Evolutionary conservation across 768 basidiomycete species (phyloP).

Genomic region (Amylocystis lapponica): DNA sequence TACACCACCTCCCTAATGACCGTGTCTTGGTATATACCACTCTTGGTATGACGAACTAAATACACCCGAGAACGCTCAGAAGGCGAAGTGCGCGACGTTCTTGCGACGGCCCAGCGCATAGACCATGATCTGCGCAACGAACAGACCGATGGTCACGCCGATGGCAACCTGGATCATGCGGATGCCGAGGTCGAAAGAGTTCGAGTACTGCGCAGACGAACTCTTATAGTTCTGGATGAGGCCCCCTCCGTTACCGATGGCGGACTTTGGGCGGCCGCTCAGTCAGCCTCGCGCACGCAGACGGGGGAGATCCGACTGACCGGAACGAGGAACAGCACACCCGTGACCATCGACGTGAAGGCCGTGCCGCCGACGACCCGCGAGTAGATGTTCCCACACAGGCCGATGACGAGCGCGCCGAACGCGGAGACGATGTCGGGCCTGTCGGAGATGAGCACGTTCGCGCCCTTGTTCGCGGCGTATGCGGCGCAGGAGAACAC

Average conservation of each 20-base stretch:
- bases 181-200: slow-evolving; percentile 73
- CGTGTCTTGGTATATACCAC: too few relatives aligned
- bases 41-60: too few relatives aligned
- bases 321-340: slow-evolving; percentile 86
- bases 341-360: slow-evolving; percentile 89
- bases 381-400: slow-evolving; percentile 80
- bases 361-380: slow-evolving; percentile 72
- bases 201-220: slow-evolving; percentile 66
- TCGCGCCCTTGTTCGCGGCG: slow-evolving; percentile 61
- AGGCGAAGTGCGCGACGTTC: slow-evolving; percentile 69
- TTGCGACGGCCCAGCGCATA: slow-evolving; percentile 73
- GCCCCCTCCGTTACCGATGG: slow-evolving; percentile 70
- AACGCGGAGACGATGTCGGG: slow-evolving; percentile 73
- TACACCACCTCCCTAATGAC: too few relatives aligned
- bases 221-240: slow-evolving; percentile 54
- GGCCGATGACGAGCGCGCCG: slow-evolving; percentile 72
- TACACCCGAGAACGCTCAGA: slow-evolving; percentile 38
- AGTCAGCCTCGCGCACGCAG: neutral
- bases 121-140: slow-evolving; percentile 74
- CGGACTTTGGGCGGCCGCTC: slow-evolving; percentile 40
- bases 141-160: slow-evolving; percentile 81
- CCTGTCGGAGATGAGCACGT: slow-evolving; percentile 54
- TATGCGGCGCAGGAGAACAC: slow-evolving; percentile 71
- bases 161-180: slow-evolving; percentile 82
- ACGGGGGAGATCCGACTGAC: slow-evolving; percentile 42